Base-by-base conservation (phyloP, 306 rosid genomes). In the Echinosophora koreensis region DNA sequence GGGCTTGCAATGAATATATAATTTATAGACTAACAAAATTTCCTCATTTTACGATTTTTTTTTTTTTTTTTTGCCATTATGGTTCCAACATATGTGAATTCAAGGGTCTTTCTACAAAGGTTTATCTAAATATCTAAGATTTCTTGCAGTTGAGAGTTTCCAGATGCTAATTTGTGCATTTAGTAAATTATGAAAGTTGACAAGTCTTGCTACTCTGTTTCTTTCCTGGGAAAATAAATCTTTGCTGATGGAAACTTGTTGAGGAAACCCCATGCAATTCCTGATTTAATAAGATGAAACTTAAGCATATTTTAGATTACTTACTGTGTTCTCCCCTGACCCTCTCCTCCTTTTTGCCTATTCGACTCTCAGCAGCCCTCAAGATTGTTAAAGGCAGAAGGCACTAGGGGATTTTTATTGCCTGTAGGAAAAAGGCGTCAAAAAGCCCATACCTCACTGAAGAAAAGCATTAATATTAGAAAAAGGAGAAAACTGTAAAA, bases 1-100 rank as follows among this genome's bases (percentile, higher is more conserved):
- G 60, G 22, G 39, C 73, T 72, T 52, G 55, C 47, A 77, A 58
- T 61, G 13, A 38, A 38, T 60, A 41, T 81, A 28, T 41, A 38
- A 13, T 16, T 58, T 61, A 39, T 70, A 60, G 69, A 61, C 39
- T 34, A n/a, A 75, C 69, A 74, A 74, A 34, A 11, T 49, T 54
- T 37, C 34, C 61, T 3, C 64, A 55, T 27, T 77, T n/a, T 28
- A 30, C 42, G 54, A 3, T 5, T 78, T 3, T 47, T 10, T 56
- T 65, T 16, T 37, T 11, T 63, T 12, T 13, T 27, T 10, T 50
- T 59, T 67, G 16, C 38, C 62, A 41, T 69, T 32, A 9, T 69
- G 68, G 42, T 76, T 81, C 61, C 41, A 30, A 41, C 5, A 15
- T 67, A 38, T 51, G 57, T 75, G 51, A 34, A 28, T 54, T 61